Conservation (phyloP, 305 asterid genomes). For the Solanum hybrid region DNA sequence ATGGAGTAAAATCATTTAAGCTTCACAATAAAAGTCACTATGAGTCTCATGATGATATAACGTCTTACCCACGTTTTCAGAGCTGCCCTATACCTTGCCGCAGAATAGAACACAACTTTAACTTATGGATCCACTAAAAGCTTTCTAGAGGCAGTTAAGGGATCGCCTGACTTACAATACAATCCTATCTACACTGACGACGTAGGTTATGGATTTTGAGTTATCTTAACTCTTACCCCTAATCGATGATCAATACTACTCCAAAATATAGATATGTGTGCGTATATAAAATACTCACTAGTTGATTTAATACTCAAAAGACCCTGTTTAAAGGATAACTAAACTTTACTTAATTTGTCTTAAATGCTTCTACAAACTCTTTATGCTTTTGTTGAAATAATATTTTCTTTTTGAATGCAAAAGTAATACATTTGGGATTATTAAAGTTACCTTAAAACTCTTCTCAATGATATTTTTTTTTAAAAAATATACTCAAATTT, state of each 20-base stretch:
- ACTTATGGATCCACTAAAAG: background rate
- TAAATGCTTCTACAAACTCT: background rate
- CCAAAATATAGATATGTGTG: background rate
- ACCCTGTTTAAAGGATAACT: background rate
- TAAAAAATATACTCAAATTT: background rate
- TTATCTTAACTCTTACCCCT: background rate
- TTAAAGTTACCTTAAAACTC: background rate
- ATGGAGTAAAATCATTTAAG: background rate
- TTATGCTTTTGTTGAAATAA: background rate
- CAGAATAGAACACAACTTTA: background rate
- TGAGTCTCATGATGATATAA: background rate
- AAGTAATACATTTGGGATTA: background rate
- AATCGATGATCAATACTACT: background rate
- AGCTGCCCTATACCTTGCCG: background rate
- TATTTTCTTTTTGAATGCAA: background rate
- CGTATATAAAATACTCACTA: background rate
- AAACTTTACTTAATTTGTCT: background rate
- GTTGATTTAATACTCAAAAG: background rate
- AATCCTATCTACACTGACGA: background rate
- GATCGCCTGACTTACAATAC: background rate
- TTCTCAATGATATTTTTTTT: background rate
- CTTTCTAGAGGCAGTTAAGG: background rate
- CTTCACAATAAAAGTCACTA: background rate
- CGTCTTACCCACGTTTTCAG: background rate
- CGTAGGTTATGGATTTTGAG: background rate